A percentile compares a stretch with the other conserved stretches of the same genome.
Conservation (phyloP, 2,329 filamentous ascomycete genomes). For the Neonectria sp. region DNA sequence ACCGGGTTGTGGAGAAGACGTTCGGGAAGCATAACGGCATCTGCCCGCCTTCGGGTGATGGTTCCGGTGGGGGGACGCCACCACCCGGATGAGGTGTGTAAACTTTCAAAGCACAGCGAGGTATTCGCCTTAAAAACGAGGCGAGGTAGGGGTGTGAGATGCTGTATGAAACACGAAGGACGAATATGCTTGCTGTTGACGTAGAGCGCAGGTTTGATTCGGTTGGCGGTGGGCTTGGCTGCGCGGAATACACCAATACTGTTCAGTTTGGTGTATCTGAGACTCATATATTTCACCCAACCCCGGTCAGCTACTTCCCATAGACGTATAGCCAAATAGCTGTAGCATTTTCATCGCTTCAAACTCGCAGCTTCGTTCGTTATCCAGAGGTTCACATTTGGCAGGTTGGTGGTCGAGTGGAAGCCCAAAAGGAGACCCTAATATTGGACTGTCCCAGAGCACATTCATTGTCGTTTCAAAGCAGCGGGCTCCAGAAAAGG, state of each 20-base stretch:
- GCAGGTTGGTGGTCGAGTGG: neutral
- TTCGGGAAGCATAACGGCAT: conserved; percentile 20
- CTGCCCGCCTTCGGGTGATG: conserved; percentile 8
- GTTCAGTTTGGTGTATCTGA: neutral
- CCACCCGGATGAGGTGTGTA: neutral
- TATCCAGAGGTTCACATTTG: neutral
- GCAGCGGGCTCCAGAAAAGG: conserved; percentile 54
- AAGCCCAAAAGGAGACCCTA: neutral
- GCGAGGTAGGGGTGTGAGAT: too few relatives aligned
- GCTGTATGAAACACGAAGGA: neutral
- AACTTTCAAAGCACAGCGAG: neutral
- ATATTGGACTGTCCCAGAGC: neutral
- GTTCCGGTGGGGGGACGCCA: conserved; percentile 17
- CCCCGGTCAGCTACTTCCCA: neutral
- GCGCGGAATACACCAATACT: neutral
- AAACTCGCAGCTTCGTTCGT: too few relatives aligned
- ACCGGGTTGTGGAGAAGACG: conserved; percentile 38
- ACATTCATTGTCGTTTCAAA: conserved; percentile 38
- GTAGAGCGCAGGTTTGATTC: neutral
- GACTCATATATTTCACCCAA: neutral
- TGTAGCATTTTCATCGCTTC: neutral
- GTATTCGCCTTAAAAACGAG: neutral
- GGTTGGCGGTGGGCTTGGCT: neutral
- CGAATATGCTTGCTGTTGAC: neutral
- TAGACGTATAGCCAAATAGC: neutral